Base-by-base conservation (phyloP, 345 rosid genomes). In the Chamaenerion angustifolium region DNA sequence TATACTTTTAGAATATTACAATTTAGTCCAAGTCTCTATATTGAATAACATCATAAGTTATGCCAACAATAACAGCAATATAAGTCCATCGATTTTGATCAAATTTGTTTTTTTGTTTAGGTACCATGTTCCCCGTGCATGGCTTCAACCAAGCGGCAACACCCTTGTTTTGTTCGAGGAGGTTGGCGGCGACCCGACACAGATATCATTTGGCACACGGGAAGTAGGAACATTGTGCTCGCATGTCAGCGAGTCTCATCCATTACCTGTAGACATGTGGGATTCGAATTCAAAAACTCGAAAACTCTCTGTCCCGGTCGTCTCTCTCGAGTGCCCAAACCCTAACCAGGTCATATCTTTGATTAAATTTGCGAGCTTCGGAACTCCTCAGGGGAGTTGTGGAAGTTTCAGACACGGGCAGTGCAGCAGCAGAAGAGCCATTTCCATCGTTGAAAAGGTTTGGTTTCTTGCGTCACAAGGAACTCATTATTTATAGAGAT, bases 51-150 rank as follows among this genome's bases (percentile, higher is more conserved):
- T n/a, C n/a, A n/a, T n/a, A n/a, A n/a, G n/a, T n/a, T n/a, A n/a
- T n/a, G n/a, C n/a, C n/a, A n/a, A n/a, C n/a, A n/a, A n/a, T n/a
- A n/a, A n/a, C n/a, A n/a, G n/a, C n/a, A n/a, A n/a, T n/a, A n/a
- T n/a, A n/a, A n/a, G n/a, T n/a, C n/a, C n/a, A n/a, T n/a, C n/a
- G n/a, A n/a, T n/a, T n/a, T n/a, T n/a, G n/a, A n/a, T n/a, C n/a
- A n/a, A n/a, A n/a, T n/a, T n/a, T n/a, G n/a, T 48, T 18, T 41
- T 12, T 49, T 12, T 51, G 57, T 42, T 42, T 64, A 90, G 98
- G 68, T 86, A 90, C 62, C 98, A 90, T 37, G 75, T 90, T 42
- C 94, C 98, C 16, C 98, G 92, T 25, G 81, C 94, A 19, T 85
- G 98, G 98, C 43, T 85, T 54, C 54, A 79, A 69, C 57, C 86